These are phyloP conservation scores for Rhodamnia rubescens DNA, from an alignment of 345 rosid species.

Conservation along the genomic window DNA sequence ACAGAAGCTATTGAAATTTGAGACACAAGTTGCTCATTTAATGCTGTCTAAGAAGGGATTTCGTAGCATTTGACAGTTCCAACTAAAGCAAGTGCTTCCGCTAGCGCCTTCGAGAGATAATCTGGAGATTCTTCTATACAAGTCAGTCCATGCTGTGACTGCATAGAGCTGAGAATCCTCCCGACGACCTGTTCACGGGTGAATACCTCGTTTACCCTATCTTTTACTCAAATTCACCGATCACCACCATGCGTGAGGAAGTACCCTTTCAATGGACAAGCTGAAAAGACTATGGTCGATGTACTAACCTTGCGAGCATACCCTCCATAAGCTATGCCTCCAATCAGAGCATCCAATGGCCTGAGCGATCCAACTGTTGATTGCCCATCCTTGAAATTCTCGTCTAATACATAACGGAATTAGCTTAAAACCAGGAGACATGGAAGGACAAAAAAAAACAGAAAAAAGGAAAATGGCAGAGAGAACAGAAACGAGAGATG, in stretches of 20 bases:
- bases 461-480: neutral
- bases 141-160: slow-evolving; percentile 15
- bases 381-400: neutral
- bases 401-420: neutral
- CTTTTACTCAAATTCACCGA: neutral
- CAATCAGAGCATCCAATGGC: slow-evolving; percentile 12
- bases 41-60: neutral
- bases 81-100: slow-evolving; percentile 33
- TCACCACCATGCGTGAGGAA: neutral
- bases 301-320: slow-evolving; percentile 42
- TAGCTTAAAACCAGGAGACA: neutral
- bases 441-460: neutral
- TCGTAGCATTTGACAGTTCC: slow-evolving; percentile 39
- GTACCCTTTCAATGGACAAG: neutral
- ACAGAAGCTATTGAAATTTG: neutral
- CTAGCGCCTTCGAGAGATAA: slow-evolving; percentile 29
- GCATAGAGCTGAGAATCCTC: slow-evolving; percentile 38
- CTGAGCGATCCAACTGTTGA: neutral
- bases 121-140: slow-evolving; percentile 37
- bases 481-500: neutral
- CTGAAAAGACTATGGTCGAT: neutral
- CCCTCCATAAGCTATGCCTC: slow-evolving; percentile 54
- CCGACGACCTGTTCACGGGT: slow-evolving; percentile 34
- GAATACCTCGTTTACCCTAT: neutral
- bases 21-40: neutral